These are phyloP conservation scores for Teratosphaeria epicoccoides DNA, from an alignment of 2,329 filamentous ascomycete genomes.

Conservation along the genomic window DNA sequence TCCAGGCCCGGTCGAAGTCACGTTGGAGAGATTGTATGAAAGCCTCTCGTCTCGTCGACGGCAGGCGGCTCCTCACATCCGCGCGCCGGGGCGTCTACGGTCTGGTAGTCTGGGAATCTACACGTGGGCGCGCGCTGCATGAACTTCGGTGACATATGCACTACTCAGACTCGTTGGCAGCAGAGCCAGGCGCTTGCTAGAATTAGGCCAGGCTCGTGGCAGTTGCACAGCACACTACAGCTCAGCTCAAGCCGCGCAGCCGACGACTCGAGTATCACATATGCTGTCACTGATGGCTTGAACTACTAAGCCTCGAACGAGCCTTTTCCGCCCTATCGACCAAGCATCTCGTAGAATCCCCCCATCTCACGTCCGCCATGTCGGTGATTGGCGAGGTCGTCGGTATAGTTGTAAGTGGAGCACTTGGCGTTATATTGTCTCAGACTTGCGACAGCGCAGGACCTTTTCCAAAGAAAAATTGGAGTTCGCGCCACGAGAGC, in stretches of 20 bases:
- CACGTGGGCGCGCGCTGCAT: background rate
- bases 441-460: background rate
- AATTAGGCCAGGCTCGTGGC: background rate
- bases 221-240: background rate
- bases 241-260: background rate
- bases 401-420: slow-evolving; percentile 4
- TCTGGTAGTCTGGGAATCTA: too few relatives aligned
- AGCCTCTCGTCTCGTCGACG: too few relatives aligned
- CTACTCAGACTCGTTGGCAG: background rate
- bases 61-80: too few relatives aligned
- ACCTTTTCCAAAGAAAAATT: background rate
- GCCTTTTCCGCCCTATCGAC: background rate
- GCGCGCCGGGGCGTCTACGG: too few relatives aligned
- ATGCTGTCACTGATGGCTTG: background rate
- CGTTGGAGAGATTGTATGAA: too few relatives aligned
- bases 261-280: background rate
- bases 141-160: background rate
- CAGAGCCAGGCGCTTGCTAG: background rate
- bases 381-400: slow-evolving; percentile 6
- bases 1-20: too few relatives aligned
- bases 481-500: too few relatives aligned
- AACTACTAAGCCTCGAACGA: background rate
- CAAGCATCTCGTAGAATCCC: background rate
- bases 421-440: too few relatives aligned
- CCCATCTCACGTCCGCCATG: background rate